Evolutionary conservation across 371 early-diverging fungal genomes (phyloP).

Genomic region (Mucor velutinosus): DNA sequence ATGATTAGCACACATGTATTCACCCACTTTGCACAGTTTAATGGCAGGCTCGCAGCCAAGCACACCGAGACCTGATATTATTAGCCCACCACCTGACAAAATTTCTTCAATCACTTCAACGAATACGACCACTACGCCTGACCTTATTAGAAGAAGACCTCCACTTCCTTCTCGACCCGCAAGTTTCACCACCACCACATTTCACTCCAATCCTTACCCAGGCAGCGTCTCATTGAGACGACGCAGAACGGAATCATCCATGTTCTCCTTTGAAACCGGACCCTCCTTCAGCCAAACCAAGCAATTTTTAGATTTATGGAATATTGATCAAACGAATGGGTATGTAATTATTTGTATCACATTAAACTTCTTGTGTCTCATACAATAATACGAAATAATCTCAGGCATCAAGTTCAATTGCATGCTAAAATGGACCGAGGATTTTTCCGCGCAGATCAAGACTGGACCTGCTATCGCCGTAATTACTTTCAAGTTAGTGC

Average conservation of each 20-base stretch:
- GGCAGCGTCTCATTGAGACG: conserved; percentile 30
- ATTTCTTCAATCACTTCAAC: not conserved
- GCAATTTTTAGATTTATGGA: conserved; percentile 40
- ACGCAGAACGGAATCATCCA: conserved; percentile 48
- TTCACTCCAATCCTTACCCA: conserved; percentile 49
- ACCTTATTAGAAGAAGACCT: conserved; percentile 40
- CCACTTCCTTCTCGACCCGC: conserved; percentile 42
- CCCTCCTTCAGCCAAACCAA: conserved; percentile 49
- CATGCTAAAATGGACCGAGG: conserved; percentile 77
- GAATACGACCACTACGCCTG: conserved; percentile 15
- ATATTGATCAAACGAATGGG: conserved; percentile 49
- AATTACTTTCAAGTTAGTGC: conserved; percentile 89
- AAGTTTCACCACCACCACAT: conserved; percentile 48
- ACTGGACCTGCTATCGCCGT: conserved; percentile 92
- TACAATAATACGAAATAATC: not conserved
- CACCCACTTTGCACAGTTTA: conserved; percentile 8
- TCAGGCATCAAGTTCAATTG: conserved; percentile 51
- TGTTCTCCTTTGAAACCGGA: conserved; percentile 53
- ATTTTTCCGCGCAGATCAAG: conserved; percentile 75
- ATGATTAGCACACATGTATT: not conserved
- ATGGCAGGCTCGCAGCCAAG: conserved; percentile 35
- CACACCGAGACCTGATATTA: conserved; percentile 36
- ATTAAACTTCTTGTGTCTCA: conserved; percentile 9
- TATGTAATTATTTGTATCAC: conserved; percentile 20
- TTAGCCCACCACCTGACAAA: conserved; percentile 31